These are phyloP conservation scores for Candida sanyaensis DNA, from an alignment of 1,139 yeast genomes.

Conservation along the genomic window DNA sequence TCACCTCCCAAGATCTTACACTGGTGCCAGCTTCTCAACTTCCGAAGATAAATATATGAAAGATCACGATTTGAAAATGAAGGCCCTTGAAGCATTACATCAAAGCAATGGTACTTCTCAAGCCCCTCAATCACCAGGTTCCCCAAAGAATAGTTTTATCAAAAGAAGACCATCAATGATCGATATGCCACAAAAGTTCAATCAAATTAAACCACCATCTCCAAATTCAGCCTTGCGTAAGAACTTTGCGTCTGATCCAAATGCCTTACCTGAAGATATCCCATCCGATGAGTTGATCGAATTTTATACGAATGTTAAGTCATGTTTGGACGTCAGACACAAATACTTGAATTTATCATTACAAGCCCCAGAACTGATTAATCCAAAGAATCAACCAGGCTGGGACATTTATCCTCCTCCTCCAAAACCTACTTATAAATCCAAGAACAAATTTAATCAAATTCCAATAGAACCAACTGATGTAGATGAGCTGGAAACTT, in stretches of 20 bases:
- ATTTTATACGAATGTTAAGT: slow-evolving; percentile 68
- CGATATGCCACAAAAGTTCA: slow-evolving; percentile 42
- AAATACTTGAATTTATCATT: slow-evolving; percentile 71
- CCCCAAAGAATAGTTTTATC: slow-evolving; percentile 21
- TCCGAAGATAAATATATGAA: slow-evolving; percentile 67
- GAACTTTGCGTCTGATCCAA: slow-evolving; percentile 27
- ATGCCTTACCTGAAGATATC: slow-evolving; percentile 64
- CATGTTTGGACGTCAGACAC: slow-evolving; percentile 73
- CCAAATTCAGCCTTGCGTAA: slow-evolving; percentile 8
- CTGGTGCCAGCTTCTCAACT: slow-evolving; percentile 61
- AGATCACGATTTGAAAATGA: slow-evolving; percentile 70
- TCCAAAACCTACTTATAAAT: slow-evolving; percentile 89
- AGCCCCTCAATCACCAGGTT: slow-evolving; percentile 13
- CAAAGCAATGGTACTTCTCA: slow-evolving; percentile 12
- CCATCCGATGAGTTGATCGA: slow-evolving; percentile 72
- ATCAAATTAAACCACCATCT: slow-evolving; percentile 18
- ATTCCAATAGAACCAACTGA: slow-evolving; percentile 28
- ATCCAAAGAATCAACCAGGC: slow-evolving; percentile 72
- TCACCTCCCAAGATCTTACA: slow-evolving; percentile 30
- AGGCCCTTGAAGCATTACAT: slow-evolving; percentile 60
- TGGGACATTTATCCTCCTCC: slow-evolving; percentile 94
- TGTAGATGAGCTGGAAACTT: slow-evolving; percentile 45
- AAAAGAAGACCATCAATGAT: slow-evolving; percentile 55
- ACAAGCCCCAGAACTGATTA: slow-evolving; percentile 66
- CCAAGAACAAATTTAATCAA: slow-evolving; percentile 60